Evolutionary conservation across 164 flowering plant species (phyloP), one percentile per base, ranked within the genome.

Genomic region (Kingdonia uniflora): DNA sequence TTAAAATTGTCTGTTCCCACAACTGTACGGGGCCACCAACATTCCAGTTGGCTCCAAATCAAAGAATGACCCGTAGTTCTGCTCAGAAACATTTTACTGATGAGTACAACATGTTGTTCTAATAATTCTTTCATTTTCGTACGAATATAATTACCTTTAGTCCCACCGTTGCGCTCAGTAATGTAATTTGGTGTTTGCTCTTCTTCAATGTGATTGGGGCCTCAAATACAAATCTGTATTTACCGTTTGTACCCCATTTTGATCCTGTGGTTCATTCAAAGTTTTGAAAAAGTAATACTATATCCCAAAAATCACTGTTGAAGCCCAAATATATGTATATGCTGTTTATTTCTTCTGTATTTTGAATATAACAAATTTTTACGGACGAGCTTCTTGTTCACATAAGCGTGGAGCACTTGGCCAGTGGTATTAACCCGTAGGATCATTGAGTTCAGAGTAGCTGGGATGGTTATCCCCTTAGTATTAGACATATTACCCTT

Each of bases 141-240:
- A 6, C 1, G 6, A 19, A 17, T 11, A 2, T 45, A 4, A 2
- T 2, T 45, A 81, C 88, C 73, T 42, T 19, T 0, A 76, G 53
- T 4, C 94, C 88, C 45, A 85, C 76, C 0, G 86, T 74, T 0
- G 65, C 81, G 55, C 90, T 85, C 1, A 85, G 82, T 25, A 85
- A 37, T 1, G 77, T 10, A 2, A 87, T 78, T 3, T 63, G 16
- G 45, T 87, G 82, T 1, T 37, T 57, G 1, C 85, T 85, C 0
- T 61, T 60, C 0, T 63, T 74, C 23, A 82, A 29, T 10, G 51
- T 62, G 1, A 82, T 55, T 0, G 52, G 42, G 15, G 56, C 56
- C 68, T 80, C 79, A 38, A 74, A 76, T 0, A 53, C 59, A 43
- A 61, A 66, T 1, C 13, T 37, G 23, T 37, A 38, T 1, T 55